Base-by-base conservation (phyloP, 2,329 filamentous ascomycete genomes). In the Colletotrichum sojae region DNA sequence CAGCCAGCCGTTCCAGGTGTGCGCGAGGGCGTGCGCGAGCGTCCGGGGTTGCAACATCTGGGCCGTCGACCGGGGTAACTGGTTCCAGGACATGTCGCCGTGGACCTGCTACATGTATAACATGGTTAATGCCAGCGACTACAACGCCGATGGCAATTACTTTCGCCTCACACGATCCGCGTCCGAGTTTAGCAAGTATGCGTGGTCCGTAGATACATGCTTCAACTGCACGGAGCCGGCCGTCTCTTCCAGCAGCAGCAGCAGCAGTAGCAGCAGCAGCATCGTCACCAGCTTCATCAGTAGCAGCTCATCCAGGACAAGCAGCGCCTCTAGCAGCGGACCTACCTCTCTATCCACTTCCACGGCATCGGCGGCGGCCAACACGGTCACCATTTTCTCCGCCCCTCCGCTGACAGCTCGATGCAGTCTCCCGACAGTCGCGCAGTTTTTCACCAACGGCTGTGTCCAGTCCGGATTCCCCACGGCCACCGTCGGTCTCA, bases 371-470 rank as follows among this genome's bases (percentile, higher is more conserved):
- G 20, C 48, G 15, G 20, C 48, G 27, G 18, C 22, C 27, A 36
- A 2, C n/a, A 40, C 55, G 13, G 49, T 61, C 9, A 53, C 57
- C 16, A 66, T 39, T 9, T 61, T 66, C 15, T 66, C 63, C 27
- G 63, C 63, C 3, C 63, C 63, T 27, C 56, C 39, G 16, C 51
- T 54, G 4, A 15, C 53, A 1, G 61, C 63, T 1, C 9, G 56
- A 1, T 66, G 63, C 48, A 39, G 31, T 22, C 15, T n/a, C 18
- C 63, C 63, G 16, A 64, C 61, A 9, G 55, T 48, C 9, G 55
- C 48, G 39, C 56, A 60, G 43, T 66, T 18, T 10, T 61, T 54
- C 39, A 66, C 63, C 16, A 66, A 66, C 56, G 63, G 55, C 22
- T 66, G 63, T 36, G 46, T 48, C n/a, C 58, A 53, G 22, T 66